These are phyloP conservation scores for Candida maesae DNA, from an alignment of 805 yeast species.

Conservation along the genomic window DNA sequence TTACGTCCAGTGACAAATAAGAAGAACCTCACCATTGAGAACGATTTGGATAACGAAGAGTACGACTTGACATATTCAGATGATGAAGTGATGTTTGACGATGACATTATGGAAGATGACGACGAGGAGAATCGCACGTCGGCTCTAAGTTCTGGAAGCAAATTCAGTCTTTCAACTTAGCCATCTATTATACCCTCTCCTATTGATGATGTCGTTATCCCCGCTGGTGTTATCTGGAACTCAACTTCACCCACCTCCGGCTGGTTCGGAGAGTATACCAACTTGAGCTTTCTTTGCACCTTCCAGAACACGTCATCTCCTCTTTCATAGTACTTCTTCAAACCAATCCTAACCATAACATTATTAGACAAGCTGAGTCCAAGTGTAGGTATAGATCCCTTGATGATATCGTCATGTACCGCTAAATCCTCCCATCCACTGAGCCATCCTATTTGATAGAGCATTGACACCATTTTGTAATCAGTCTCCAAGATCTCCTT, in stretches of 20 bases:
- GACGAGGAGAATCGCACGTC: conserved; percentile 7
- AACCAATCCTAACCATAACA: conserved; percentile 45
- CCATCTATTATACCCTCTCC: too few species aligned
- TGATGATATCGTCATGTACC: conserved; percentile 11
- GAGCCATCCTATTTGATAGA: conserved; percentile 67
- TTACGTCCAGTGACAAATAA: conserved; percentile 28
- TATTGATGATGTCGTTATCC: conserved; percentile 11
- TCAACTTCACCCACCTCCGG: conserved; percentile 15
- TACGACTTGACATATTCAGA: conserved; percentile 42
- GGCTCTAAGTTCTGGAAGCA: conserved; percentile 5
- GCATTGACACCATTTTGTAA: conserved; percentile 35
- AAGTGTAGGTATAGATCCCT: conserved; percentile 44
- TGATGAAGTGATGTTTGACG: conserved; percentile 30
- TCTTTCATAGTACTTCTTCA: conserved; percentile 38
- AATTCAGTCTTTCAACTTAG: conserved; percentile 8
- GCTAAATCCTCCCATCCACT: conserved; percentile 65
- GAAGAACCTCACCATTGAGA: conserved; percentile 33
- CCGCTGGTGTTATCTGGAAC: conserved; percentile 26
- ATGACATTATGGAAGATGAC: conserved; percentile 29
- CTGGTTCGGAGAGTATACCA: conserved; percentile 37
- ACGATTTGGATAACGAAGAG: conserved; percentile 38
- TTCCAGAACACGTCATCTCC: conserved; percentile 28
- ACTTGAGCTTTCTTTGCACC: conserved; percentile 32
- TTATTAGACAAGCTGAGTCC: conserved; percentile 54
- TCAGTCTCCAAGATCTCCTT: conserved; percentile 22